Base-by-base conservation (phyloP, 2,329 filamentous ascomycete species). In the Aspergillus caelatus region DNA sequence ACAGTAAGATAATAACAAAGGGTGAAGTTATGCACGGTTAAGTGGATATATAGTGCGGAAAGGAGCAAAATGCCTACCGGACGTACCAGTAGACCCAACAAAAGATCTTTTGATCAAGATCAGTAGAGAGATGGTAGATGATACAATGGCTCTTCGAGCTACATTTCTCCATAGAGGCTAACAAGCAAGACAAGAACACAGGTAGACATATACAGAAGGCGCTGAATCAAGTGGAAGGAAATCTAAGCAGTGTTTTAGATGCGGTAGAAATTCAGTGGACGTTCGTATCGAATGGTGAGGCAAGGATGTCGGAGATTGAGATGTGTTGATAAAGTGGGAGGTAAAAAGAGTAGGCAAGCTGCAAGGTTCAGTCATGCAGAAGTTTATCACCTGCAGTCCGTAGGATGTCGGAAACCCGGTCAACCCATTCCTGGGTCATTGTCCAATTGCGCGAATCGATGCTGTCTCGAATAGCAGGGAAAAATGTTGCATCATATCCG, bases 381-480 rank as follows among this genome's bases (percentile, higher is more conserved):
- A 88, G 74, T 61, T 78, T 79, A 58, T 81, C 77, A 46, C 84
- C 86, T 34, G 93, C 92, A 57, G 81, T 78, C 59, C 81, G 82
- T 60, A 97, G 79, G 54, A 92, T 88, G 12, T 79, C 80, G 1
- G 92, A 90, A 28, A 91, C 89, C 77, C 89, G 92, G 68, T 90
- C 82, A 34, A 96, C 85, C 74, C 90, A 87, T 60, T 82, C 78
- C 72, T 91, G 88, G 3, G 91, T 91, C 14, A 86, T 77, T 1
- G 79, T 81, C 91, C 90, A 94, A 70, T 96, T 87, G 30, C 86
- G 85, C 4, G 83, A 85, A 65, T 91, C 87, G 46, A 97, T 83
- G 10, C 90, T 89, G 72, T 97, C 94, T 62, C 92, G 85, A 61
- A 97, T 91, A n/a, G 89, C 90, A 0, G 94, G 94, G 79, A 96